Conservation (phyloP, 495 filamentous ascomycete genomes). For the Podospora pseudoanserina region DNA sequence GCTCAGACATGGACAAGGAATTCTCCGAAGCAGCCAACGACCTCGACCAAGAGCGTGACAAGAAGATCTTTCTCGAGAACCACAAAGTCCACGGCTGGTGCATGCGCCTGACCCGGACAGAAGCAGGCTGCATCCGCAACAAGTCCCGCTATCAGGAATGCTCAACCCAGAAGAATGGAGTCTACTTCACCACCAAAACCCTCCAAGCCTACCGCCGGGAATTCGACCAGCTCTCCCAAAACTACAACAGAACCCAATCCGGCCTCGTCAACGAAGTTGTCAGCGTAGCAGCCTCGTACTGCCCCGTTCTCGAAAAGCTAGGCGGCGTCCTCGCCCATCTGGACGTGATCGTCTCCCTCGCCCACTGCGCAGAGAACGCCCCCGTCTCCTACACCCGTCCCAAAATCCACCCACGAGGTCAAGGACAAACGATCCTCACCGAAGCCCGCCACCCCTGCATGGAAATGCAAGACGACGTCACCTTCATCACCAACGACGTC, state of each 20-base stretch:
- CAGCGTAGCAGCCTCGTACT: constrained; percentile 88
- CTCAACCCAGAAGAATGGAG: constrained; percentile 97
- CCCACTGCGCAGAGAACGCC: constrained; percentile 90
- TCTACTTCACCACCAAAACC: constrained; percentile 91
- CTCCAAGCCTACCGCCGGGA: constrained; percentile 82
- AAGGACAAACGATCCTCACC: constrained; percentile 84
- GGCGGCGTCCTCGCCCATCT: constrained; percentile 88
- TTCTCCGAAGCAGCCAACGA: constrained; percentile 73
- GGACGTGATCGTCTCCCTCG: constrained; percentile 94
- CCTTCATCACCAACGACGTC: constrained; percentile 98
- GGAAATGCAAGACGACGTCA: constrained; percentile 98
- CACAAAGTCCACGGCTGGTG: constrained; percentile 96
- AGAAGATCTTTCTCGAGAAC: constrained; percentile 98
- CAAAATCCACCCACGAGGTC: constrained; percentile 84
- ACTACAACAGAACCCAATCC: constrained; percentile 92
- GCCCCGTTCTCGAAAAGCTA: constrained; percentile 85
- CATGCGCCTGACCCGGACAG: constrained; percentile 86
- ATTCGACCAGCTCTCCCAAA: constrained; percentile 89
- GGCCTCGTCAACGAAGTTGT: constrained; percentile 92
- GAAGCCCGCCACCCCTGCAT: constrained; percentile 97
- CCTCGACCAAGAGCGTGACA: constrained; percentile 89
- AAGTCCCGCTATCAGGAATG: constrained; percentile 89
- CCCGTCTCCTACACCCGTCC: constrained; percentile 88
- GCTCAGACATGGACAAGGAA: constrained; percentile 78
- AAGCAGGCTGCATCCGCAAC: constrained; percentile 89